Percentiles rank a stretch among this genome's conserved stretches.
These are phyloP conservation scores for Epichloe glyceriae DNA, from an alignment of 2,329 filamentous ascomycete genomes.

Conservation along the genomic window DNA sequence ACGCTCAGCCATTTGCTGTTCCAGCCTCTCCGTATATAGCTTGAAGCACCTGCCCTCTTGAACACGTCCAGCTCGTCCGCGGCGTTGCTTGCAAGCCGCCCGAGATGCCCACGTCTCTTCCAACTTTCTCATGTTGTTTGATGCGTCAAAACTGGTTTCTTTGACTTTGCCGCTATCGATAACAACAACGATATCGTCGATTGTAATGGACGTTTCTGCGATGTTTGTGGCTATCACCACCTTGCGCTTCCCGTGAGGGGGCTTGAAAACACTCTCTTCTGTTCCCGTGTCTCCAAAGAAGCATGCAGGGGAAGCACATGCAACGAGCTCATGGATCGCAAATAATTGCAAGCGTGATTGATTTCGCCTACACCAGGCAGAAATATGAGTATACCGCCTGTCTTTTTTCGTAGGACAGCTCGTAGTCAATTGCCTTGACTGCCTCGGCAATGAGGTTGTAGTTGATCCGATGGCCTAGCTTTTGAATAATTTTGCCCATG, in stretches of 20 bases:
- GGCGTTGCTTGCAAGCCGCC: slow-evolving; percentile 86
- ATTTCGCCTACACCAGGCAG: slow-evolving; percentile 88
- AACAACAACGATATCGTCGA: slow-evolving; percentile 91
- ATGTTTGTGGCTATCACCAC: slow-evolving; percentile 93
- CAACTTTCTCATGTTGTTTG: slow-evolving; percentile 86
- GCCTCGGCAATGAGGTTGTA: slow-evolving; percentile 75
- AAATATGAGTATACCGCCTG: slow-evolving; percentile 87
- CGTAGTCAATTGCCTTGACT: slow-evolving; percentile 66
- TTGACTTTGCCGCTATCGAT: slow-evolving; percentile 94
- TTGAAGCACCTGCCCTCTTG: slow-evolving; percentile 89
- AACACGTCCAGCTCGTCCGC: slow-evolving; percentile 87
- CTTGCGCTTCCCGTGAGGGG: slow-evolving; percentile 74
- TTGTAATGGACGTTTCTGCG: slow-evolving; percentile 95
- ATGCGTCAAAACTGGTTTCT: slow-evolving; percentile 85
- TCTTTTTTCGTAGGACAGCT: slow-evolving; percentile 49
- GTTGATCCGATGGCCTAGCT: slow-evolving; percentile 73
- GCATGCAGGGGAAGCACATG: slow-evolving; percentile 84
- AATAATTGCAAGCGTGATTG: slow-evolving; percentile 58
- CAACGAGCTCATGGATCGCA: slow-evolving; percentile 48
- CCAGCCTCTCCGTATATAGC: slow-evolving; percentile 76
- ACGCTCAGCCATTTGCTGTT: slow-evolving; percentile 73
- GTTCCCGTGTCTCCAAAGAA: slow-evolving; percentile 76
- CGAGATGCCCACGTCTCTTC: slow-evolving; percentile 92
- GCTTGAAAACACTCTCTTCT: slow-evolving; percentile 70
- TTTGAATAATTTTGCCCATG: slow-evolving; percentile 59